phyloP scores from a whole-genome alignment of 75 land plant species.

The Ceratopteris richardii region DNA sequence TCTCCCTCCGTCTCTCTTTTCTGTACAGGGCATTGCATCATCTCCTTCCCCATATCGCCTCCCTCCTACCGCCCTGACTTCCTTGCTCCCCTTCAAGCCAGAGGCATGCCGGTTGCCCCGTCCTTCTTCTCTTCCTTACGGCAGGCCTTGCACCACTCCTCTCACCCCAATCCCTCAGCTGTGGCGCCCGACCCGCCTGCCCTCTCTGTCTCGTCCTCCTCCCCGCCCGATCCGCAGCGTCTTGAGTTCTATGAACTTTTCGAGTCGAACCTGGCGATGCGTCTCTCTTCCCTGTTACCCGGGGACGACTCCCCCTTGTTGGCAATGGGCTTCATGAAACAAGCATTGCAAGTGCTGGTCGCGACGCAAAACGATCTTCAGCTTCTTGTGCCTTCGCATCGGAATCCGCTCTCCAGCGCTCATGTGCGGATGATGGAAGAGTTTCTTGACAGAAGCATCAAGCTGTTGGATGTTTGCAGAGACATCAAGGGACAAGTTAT shows the following conservation, averaged over 20 bases:
- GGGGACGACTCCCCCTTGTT: slow-evolving; percentile 1
- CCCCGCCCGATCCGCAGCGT: neutral
- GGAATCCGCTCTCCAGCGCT: neutral
- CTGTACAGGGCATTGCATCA: too few relatives aligned
- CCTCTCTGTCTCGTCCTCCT: slow-evolving; percentile 3
- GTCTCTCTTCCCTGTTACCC: neutral
- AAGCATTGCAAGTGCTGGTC: neutral
- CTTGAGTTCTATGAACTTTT: neutral
- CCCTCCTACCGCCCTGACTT: too few relatives aligned
- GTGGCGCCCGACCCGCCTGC: neutral
- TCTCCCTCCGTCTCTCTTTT: too few relatives aligned
- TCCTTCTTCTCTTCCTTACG: neutral
- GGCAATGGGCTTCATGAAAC: neutral
- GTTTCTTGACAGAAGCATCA: slow-evolving; percentile 1
- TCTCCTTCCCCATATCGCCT: too few relatives aligned
- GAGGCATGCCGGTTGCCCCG: too few relatives aligned
- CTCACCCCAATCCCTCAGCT: neutral
- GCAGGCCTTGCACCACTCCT: neutral
- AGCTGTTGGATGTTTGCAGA: slow-evolving; percentile 6
- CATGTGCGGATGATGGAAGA: slow-evolving; percentile 3
- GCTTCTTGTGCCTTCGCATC: neutral
- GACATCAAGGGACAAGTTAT: neutral
- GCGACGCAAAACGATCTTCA: slow-evolving; percentile 1
- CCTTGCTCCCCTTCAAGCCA: too few relatives aligned
- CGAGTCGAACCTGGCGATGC: slow-evolving; percentile 4